These are phyloP conservation scores for Graphilbum ipis-grandicollis DNA, from an alignment of 2,329 filamentous ascomycete species.

Conservation along the genomic window DNA sequence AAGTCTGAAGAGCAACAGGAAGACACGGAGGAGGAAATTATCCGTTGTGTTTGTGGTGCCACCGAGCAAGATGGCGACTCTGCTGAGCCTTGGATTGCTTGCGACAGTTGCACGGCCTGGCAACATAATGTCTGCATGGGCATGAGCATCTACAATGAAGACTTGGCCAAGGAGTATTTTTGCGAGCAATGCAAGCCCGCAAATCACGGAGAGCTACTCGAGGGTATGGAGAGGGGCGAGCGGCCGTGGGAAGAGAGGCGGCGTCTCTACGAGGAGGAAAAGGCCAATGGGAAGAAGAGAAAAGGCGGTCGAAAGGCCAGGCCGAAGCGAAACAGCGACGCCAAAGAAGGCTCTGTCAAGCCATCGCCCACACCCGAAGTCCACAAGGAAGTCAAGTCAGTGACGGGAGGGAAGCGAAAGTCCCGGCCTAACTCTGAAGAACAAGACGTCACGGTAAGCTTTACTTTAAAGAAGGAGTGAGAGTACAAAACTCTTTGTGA, in stretches of 20 bases:
- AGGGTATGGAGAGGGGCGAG: slow-evolving; percentile 63
- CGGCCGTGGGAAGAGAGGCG: slow-evolving; percentile 68
- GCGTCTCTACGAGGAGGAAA: slow-evolving; percentile 43
- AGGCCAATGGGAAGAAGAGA: slow-evolving; percentile 39
- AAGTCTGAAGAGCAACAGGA: slow-evolving; percentile 42
- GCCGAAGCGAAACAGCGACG: slow-evolving; percentile 48
- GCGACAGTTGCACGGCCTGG: slow-evolving; percentile 84
- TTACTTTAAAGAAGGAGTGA: too few species aligned
- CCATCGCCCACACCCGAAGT: slow-evolving; percentile 20
- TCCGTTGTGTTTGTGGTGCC: slow-evolving; percentile 85
- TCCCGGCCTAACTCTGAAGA: slow-evolving; percentile 38
- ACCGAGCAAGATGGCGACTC: slow-evolving; percentile 73
- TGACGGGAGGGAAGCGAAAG: slow-evolving; percentile 31
- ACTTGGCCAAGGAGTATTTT: slow-evolving; percentile 71
- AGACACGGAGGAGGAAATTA: slow-evolving; percentile 49
- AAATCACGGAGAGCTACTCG: slow-evolving; percentile 65
- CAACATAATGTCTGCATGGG: slow-evolving; percentile 96
- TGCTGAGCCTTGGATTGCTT: slow-evolving; percentile 86
- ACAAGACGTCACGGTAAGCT: slow-evolving; percentile 28
- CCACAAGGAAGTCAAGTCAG: slow-evolving; percentile 21
- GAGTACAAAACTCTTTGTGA: neutral
- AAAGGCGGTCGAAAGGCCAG: slow-evolving; percentile 42
- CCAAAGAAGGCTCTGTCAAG: slow-evolving; percentile 26
- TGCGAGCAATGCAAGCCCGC: slow-evolving; percentile 81
- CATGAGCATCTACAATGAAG: slow-evolving; percentile 58